Evolutionary conservation across 495 filamentous ascomycete species (phyloP).

Genomic region (Aspergillus ostianus): DNA sequence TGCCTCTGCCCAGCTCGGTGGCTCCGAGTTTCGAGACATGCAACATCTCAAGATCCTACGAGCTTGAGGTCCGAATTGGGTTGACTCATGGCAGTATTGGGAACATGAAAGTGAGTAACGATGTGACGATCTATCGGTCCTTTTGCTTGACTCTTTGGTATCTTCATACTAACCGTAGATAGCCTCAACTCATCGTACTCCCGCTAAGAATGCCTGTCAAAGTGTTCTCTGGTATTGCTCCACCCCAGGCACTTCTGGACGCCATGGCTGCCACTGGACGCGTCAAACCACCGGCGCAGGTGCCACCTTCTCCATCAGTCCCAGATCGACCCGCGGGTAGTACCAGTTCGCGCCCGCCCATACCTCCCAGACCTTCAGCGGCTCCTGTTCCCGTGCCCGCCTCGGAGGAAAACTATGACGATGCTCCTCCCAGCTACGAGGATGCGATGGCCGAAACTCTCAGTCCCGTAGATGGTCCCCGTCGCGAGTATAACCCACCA

Average conservation of each 20-base stretch:
- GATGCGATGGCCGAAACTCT: conserved; percentile 85
- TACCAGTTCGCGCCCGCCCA: conserved; percentile 29
- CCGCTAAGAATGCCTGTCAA: conserved; percentile 75
- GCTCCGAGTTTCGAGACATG: conserved; percentile 85
- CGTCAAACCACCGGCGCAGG: conserved; percentile 23
- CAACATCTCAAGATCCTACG: conserved; percentile 79
- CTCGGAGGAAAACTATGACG: conserved; percentile 49
- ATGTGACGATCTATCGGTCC: neutral
- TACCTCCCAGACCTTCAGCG: conserved; percentile 34
- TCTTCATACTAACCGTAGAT: conserved; percentile 17
- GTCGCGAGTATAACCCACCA: conserved; percentile 63
- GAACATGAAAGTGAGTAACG: conserved; percentile 49
- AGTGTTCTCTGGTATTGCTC: conserved; percentile 88
- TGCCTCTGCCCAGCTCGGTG: conserved; percentile 75
- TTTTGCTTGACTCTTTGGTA: conserved; percentile 6
- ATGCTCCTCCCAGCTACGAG: conserved; percentile 78
- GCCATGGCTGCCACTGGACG: conserved; percentile 52
- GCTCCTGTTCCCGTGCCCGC: conserved; percentile 24
- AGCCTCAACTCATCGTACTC: conserved; percentile 70
- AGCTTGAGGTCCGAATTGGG: conserved; percentile 77
- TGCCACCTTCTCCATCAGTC: conserved; percentile 12
- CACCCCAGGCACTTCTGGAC: conserved; percentile 71
- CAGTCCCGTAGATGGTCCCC: conserved; percentile 60
- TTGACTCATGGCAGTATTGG: conserved; percentile 56
- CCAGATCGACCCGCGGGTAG: conserved; percentile 25